Conservation (phyloP, 495 filamentous ascomycete species). For the Achaetomiella virescens region DNA sequence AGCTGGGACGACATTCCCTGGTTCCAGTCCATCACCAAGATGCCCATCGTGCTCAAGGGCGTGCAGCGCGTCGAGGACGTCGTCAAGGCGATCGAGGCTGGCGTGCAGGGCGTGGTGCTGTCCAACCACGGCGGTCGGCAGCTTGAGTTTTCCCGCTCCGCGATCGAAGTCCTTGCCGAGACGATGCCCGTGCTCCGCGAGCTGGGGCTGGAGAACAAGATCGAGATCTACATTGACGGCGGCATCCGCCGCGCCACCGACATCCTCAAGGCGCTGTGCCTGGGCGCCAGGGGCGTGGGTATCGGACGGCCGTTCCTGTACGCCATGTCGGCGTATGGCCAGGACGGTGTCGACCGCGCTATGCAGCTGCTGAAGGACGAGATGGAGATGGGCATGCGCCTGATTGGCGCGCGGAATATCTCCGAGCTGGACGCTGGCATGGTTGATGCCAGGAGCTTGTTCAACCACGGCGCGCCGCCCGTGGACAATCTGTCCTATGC, state of each 20-base stretch:
- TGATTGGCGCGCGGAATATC: slow-evolving; percentile 71
- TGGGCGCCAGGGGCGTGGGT: slow-evolving; percentile 88
- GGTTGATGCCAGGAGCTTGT: slow-evolving; percentile 68
- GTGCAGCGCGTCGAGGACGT: slow-evolving; percentile 96
- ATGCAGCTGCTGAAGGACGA: slow-evolving; percentile 96
- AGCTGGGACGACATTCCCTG: slow-evolving; percentile 93
- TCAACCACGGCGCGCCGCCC: slow-evolving; percentile 63
- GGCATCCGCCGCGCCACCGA: slow-evolving; percentile 87
- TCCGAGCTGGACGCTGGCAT: slow-evolving; percentile 72
- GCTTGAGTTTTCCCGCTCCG: slow-evolving; percentile 85
- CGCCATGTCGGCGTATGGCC: slow-evolving; percentile 91
- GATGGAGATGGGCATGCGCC: slow-evolving; percentile 98
- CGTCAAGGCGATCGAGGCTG: slow-evolving; percentile 70
- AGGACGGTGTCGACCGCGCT: slow-evolving; percentile 79
- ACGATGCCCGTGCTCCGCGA: slow-evolving; percentile 90
- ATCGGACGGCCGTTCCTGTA: slow-evolving; percentile 94
- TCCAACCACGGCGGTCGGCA: slow-evolving; percentile 98
- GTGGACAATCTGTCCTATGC: slow-evolving; percentile 53
- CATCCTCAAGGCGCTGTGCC: slow-evolving; percentile 90
- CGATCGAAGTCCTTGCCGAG: slow-evolving; percentile 90
- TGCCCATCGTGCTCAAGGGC: slow-evolving; percentile 96
- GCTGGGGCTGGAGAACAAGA: slow-evolving; percentile 70
- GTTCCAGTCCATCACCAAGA: slow-evolving; percentile 86
- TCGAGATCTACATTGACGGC: slow-evolving; percentile 90
- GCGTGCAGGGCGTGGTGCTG: slow-evolving; percentile 87